A percentile compares a stretch with the other conserved stretches of the same genome.
Evolutionary conservation across 2,329 filamentous ascomycete genomes (phyloP).

Genomic region (Daldinia sp.): DNA sequence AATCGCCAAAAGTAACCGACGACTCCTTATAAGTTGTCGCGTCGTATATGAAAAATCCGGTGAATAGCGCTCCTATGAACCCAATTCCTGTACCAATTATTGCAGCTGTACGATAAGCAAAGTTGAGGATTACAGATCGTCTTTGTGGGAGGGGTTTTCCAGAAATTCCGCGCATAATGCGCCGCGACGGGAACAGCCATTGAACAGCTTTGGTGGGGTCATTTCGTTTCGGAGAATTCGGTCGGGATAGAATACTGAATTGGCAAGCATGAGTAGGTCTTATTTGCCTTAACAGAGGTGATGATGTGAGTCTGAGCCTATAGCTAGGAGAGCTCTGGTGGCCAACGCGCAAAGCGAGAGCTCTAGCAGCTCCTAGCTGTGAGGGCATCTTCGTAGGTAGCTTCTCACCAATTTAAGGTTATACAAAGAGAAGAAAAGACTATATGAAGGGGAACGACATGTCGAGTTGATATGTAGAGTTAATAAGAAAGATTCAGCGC

Average conservation of each 20-base stretch:
- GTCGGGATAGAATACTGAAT: constrained; percentile 41
- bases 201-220: constrained; percentile 29
- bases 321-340: constrained; percentile 40
- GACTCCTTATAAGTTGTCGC: constrained; percentile 87
- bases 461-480: constrained; percentile 5
- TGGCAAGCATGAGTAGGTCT: constrained; percentile 33
- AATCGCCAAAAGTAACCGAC: constrained; percentile 70
- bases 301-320: constrained; percentile 18
- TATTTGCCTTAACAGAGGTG: constrained; percentile 23
- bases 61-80: constrained; percentile 74
- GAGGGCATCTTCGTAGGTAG: constrained; percentile 41
- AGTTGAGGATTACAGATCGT: constrained; percentile 64
- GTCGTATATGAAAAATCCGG: constrained; percentile 94
- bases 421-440: constrained; percentile 18
- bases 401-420: constrained; percentile 13
- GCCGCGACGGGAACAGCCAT: constrained; percentile 44
- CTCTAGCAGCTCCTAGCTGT: constrained; percentile 44
- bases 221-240: constrained; percentile 27
- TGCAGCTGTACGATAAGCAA: constrained; percentile 77
- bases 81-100: constrained; percentile 81
- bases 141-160: constrained; percentile 65
- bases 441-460: constrained; percentile 26
- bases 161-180: constrained; percentile 59
- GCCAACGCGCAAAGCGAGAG: constrained; percentile 41
- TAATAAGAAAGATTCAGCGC: not conserved